Base-by-base conservation (phyloP, 2,329 filamentous ascomycete species). In the Fusarium sp. region DNA sequence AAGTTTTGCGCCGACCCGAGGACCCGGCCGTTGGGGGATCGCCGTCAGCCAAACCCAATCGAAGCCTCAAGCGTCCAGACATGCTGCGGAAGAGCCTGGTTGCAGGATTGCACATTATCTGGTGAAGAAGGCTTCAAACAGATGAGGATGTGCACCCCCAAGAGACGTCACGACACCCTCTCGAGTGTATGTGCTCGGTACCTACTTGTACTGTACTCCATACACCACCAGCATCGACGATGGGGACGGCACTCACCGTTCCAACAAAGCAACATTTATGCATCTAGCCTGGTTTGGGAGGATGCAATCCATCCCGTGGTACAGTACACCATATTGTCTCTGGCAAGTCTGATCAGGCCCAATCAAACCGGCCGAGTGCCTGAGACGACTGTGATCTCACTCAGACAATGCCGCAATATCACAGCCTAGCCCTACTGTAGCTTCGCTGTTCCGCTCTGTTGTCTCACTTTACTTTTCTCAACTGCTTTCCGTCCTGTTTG, bases 361-460 rank as follows among this genome's bases (percentile, higher is more conserved):
- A 75, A 75, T 74, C 60, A 70, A 47, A 60, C 62, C 37, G 38
- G 62, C 20, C 22, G 50, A 74, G 72, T 73, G 72, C 72, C 72
- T 74, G 72, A 56, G 60, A 70, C 29, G 37, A 22, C 37, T 34
- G 62, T 58, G 62, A 45, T 45, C 45, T 37, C 52, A 45, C 52
- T 35, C 61, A 29, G 13, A 52, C 14, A 29, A 59, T 64, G 20
- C 50, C 38, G 54, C 24, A 57, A 52, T 58, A 56, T 62, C 64
- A 64, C 56, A 47, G n/a, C 56, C 52, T 60, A 29, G 24, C 37
- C 47, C 47, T 64, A 34, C 31, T 34, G 31, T 34, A 40, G 31
- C 37, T 24, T 63, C 31, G 34, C 22, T 63, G 45, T 67, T 57
- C 50, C 59, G 59, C 61, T 64, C 64, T 29, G 35, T 29, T 66